These are phyloP conservation scores for Penicillium cinerascens DNA, from an alignment of 495 filamentous ascomycete genomes.

Conservation along the genomic window DNA sequence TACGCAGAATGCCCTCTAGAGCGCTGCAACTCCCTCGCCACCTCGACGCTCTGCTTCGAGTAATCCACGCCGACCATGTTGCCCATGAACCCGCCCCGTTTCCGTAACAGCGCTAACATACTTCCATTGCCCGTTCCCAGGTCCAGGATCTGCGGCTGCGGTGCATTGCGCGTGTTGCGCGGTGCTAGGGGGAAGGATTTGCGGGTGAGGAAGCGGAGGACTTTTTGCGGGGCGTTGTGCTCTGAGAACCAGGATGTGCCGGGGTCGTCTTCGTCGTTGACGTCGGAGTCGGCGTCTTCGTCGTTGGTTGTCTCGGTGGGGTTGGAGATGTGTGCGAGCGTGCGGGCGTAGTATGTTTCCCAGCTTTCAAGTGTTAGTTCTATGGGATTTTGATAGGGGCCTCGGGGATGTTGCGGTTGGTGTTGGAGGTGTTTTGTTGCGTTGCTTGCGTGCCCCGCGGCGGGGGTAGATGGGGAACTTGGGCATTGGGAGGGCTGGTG, in stretches of 20 bases:
- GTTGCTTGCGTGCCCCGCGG: neutral
- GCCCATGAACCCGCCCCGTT: conserved; percentile 55
- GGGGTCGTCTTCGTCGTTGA: conserved; percentile 44
- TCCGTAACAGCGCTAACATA: conserved; percentile 71
- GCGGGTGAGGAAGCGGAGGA: conserved; percentile 41
- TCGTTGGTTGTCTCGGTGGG: conserved; percentile 4
- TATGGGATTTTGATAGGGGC: neutral
- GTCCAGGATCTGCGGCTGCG: conserved; percentile 56
- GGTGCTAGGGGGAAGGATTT: conserved; percentile 36
- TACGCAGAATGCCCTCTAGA: conserved; percentile 40
- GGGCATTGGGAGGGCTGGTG: neutral
- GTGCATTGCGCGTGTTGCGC: conserved; percentile 18
- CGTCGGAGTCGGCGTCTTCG: conserved; percentile 10
- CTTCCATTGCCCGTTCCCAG: conserved; percentile 92
- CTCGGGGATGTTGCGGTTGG: neutral
- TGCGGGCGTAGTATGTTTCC: conserved; percentile 47
- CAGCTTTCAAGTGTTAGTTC: conserved; percentile 28
- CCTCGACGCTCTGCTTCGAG: conserved; percentile 62
- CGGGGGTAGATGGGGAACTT: conserved; percentile 21
- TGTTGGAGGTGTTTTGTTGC: neutral
- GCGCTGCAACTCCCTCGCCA: conserved; percentile 56
- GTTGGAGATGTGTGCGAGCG: conserved; percentile 36
- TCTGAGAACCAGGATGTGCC: conserved; percentile 55
- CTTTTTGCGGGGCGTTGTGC: conserved; percentile 48
- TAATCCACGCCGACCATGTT: conserved; percentile 87